Base-by-base conservation (phyloP, 1,139 yeast species). In the Debaryomyces nepalensis region DNA sequence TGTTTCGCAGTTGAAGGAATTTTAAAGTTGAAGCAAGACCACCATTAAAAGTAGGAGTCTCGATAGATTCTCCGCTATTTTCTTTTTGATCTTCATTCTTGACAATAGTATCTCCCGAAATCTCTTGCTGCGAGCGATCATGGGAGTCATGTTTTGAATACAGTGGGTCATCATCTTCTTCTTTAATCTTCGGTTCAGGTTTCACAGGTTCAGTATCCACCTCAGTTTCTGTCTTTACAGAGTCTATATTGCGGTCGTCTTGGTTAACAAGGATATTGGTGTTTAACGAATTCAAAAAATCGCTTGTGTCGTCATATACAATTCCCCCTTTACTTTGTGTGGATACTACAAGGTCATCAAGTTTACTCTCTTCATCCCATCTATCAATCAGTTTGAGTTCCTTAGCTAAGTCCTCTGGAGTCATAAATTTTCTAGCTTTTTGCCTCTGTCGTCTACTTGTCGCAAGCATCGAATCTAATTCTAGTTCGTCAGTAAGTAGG, bases 11-110 rank as follows among this genome's bases (percentile, higher is more conserved):
- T 45, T 74, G 70, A 11, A 86, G 66, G 46, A 81, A 75, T 39
- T 68, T 68, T 40, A 87, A 67, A 0, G 90, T 77, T 3, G 79
- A 73, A 3, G 83, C 84, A 29, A 85, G 56, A 0, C 88, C 84
- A 15, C 73, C 70, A 23, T 64, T 63, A 44, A 80, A 73, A 32
- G 67, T 53, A 1, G 72, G 69, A 14, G 41, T 35, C 2, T 24
- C 38, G 14, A 31, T 50, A 55, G 5, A 11, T 15, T 27, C 31
- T 9, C 15, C 19, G n/a, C 22, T 52, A 41, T n/a, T 38, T 22
- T 45, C 45, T 4, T 31, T 37, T n/a, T 35, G 40, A n/a, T 37
- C 47, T 10, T 15, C 39, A 10, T 32, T 19, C 30, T 36, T 30
- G 5, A 29, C 11, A 4, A 18, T 4, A 6, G 12, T 2, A 10